Percentiles rank a stretch among this genome's conserved stretches.
Conservation (phyloP, 345 rosid species). For the Syzygium grande region DNA sequence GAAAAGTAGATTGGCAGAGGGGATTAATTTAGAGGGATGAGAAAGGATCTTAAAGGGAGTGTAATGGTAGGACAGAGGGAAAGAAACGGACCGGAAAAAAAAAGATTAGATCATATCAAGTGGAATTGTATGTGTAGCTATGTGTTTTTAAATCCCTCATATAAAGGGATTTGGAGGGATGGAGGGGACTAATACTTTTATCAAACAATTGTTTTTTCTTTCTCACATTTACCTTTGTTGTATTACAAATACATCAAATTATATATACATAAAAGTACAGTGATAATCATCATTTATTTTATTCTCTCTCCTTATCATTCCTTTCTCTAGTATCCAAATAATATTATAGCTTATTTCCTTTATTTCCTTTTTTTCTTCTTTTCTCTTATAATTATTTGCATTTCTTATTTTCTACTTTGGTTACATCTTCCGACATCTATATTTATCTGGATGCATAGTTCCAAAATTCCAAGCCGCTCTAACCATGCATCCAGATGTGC, state of each 20-base stretch:
- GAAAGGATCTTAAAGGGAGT: background rate
- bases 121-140: background rate
- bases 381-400: background rate
- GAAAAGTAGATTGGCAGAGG: background rate
- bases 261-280: background rate
- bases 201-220: rapidly evolving
- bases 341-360: rapidly evolving
- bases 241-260: background rate
- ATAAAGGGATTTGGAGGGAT: background rate
- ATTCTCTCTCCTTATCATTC: background rate
- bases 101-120: background rate
- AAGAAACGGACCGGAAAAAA: background rate
- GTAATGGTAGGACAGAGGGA: background rate
- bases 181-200: background rate
- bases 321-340: background rate
- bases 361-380: background rate
- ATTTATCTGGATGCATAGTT: background rate
- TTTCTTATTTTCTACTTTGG: background rate
- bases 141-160: background rate
- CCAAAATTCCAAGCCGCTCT: background rate
- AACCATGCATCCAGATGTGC: background rate
- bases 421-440: background rate
- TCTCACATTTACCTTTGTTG: rapidly evolving
- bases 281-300: background rate
- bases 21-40: background rate